Evolutionary conservation across 495 filamentous ascomycete species (phyloP).

Genomic region (Neurospora discreta): DNA sequence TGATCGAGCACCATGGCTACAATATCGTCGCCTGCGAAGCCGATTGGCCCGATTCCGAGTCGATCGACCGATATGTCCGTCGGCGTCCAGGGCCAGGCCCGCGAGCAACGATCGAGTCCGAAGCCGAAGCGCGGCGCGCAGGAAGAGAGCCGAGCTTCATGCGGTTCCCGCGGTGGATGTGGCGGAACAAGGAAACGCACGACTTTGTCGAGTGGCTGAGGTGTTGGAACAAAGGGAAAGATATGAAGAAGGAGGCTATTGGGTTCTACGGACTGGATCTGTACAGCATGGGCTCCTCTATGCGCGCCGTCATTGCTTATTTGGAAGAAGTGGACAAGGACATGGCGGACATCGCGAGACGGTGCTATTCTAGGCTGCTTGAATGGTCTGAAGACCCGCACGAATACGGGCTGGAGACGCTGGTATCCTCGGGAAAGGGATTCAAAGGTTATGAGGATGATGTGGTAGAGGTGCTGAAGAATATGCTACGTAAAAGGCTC

Average conservation of each 20-base stretch:
- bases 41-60: slow-evolving; percentile 50
- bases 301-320: slow-evolving; percentile 42
- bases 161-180: slow-evolving; percentile 53
- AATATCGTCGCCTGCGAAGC: slow-evolving; percentile 47
- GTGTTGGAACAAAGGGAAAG: slow-evolving; percentile 27
- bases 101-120: slow-evolving; percentile 16
- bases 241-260: slow-evolving; percentile 21
- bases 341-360: slow-evolving; percentile 34
- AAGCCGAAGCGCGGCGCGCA: slow-evolving; percentile 3
- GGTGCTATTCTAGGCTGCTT: slow-evolving; percentile 37
- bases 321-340: slow-evolving; percentile 37
- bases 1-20: slow-evolving; percentile 43
- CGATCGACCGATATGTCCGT: slow-evolving; percentile 46
- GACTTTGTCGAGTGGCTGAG: slow-evolving; percentile 48
- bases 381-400: slow-evolving; percentile 44
- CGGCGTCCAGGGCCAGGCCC: slow-evolving; percentile 22
- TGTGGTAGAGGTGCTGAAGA: slow-evolving; percentile 36
- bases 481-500: slow-evolving; percentile 34
- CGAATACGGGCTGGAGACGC: slow-evolving; percentile 37
- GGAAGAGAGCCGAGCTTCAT: slow-evolving; percentile 34
- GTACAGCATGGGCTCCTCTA: slow-evolving; percentile 43
- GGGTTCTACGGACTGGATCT: slow-evolving; percentile 48
- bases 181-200: slow-evolving; percentile 47
- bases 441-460: slow-evolving; percentile 39
- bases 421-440: slow-evolving; percentile 17